These are phyloP conservation scores for Cinnamomum chago DNA, from an alignment of 164 flowering plant genomes.

Conservation along the genomic window DNA sequence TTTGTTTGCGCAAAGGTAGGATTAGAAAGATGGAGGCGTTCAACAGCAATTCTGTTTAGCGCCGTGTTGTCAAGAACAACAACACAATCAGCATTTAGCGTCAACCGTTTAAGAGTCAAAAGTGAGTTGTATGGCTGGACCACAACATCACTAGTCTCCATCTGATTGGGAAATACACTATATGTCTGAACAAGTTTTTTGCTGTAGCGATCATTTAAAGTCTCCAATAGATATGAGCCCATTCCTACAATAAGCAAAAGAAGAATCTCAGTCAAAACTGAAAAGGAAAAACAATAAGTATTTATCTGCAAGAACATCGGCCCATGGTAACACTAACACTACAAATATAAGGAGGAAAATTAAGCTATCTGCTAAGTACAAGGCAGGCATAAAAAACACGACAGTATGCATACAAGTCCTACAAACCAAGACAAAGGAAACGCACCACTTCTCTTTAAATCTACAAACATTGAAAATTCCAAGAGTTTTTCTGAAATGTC, in stretches of 20 bases:
- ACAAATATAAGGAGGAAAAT: too few species aligned
- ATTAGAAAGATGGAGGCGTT: constrained; percentile 84
- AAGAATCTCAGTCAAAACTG: neutral
- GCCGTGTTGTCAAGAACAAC: constrained; percentile 99
- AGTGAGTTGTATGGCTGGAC: constrained; percentile 99
- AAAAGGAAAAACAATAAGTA: neutral
- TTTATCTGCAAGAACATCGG: too few species aligned
- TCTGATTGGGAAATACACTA: constrained; percentile 99
- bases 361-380: too few species aligned
- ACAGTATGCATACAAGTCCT: neutral
- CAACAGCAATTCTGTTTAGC: constrained; percentile 92
- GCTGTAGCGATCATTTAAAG: constrained; percentile 97
- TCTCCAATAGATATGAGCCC: constrained; percentile 97
- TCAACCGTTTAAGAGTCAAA: constrained; percentile 89
- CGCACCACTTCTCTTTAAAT: neutral
- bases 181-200: constrained; percentile 98
- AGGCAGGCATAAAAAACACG: neutral
- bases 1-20: constrained; percentile 97
- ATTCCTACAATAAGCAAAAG: constrained; percentile 52
- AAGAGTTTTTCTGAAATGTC: neutral
- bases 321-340: too few species aligned
- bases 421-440: neutral
- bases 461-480: neutral
- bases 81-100: constrained; percentile 98
- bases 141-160: constrained; percentile 99